Base-by-base conservation (phyloP, 768 basidiomycete genomes). In the Artomyces pyxidatus region DNA sequence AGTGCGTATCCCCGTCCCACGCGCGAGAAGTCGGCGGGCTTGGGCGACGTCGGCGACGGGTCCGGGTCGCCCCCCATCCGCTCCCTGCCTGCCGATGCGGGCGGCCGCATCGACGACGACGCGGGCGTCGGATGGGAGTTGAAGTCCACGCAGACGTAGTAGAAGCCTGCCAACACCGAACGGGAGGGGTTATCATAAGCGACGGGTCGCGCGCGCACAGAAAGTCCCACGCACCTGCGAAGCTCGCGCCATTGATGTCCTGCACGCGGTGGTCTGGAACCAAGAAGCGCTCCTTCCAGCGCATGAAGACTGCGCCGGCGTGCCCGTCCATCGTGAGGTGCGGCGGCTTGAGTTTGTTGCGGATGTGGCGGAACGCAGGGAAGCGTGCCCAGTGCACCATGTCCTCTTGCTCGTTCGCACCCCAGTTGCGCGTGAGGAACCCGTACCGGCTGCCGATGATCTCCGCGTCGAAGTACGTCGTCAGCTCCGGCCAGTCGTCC, bases 391-490 rank as follows among this genome's bases (percentile, higher is more conserved):
- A 98, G 62, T 98, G 95, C 16, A 89, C 79, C 72, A 94, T 76
- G 63, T 98, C 95, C 59, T 94, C 89, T 52, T 84, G 77, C 64
- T 94, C 90, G 19, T 78, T 85, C 4, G 95, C 93, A 2, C 92
- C 92, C 85, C 88, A 93, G 51, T 86, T 83, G 58, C 81, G 75
- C 4, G 95, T 98, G 59, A 92, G 65, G 65, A 98, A 97, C 9
- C 94, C 95, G 63, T 92, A 83, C 19, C 88, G 80, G 51, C 75
- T 81, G 16, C 93, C 93, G 55, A 97, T 94, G 54, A 97, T 91
- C 65, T 97, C 91, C 42, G 93, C 94, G 60, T 93, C 90, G 65
- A 97, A 97, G 61, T 92, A 96, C 2, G 94, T 97, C 5, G 93
- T 96, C 37, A 97, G 77, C 64, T 94, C 88, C 14, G 94, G 94